A percentile compares a stretch with the other conserved stretches of the same genome.
phyloP scores from a whole-genome alignment of 2,329 filamentous ascomycete genomes.

The Dothideomycetes sp. region DNA sequence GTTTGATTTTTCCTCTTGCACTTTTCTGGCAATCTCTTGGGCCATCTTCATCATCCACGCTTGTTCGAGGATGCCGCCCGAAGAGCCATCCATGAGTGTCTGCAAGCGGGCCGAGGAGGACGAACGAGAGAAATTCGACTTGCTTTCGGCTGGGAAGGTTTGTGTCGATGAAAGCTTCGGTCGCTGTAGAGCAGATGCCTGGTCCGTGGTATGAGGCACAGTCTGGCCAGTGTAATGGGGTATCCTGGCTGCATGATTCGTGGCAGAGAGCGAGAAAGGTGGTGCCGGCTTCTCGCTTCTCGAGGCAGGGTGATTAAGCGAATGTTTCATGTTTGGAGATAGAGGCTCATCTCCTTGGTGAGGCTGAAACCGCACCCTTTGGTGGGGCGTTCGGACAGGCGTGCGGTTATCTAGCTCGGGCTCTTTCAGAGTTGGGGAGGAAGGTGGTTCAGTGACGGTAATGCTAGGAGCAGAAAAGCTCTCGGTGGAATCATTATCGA shows the following conservation, averaged over 20 bases:
- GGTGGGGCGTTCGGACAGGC: conserved; percentile 37
- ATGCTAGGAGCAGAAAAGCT: conserved; percentile 39
- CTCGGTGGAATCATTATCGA: conserved; percentile 35
- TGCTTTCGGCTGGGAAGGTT: conserved; percentile 5
- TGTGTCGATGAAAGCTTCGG: conserved; percentile 6
- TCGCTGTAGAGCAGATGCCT: conserved; percentile 1
- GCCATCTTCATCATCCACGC: conserved; percentile 92
- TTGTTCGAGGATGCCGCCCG: conserved; percentile 56
- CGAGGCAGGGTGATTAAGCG: background rate
- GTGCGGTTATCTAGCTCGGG: conserved; percentile 29
- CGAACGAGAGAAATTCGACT: background rate
- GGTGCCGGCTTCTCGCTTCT: conserved; percentile 6
- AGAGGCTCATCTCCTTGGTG: conserved; percentile 7
- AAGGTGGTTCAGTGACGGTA: conserved; percentile 44
- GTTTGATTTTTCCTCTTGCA: conserved; percentile 69
- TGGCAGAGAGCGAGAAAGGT: conserved; percentile 1
- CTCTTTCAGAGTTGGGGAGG: conserved; percentile 5
- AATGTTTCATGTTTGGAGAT: background rate
- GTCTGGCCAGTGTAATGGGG: too few species aligned
- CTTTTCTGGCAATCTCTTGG: conserved; percentile 75
- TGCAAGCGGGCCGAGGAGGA: conserved; percentile 4
- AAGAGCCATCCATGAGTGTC: conserved; percentile 8
- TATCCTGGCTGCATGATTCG: too few species aligned
- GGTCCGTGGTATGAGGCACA: background rate
- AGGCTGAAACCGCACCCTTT: conserved; percentile 21